phyloP scores from a whole-genome alignment of 495 filamentous ascomycete genomes.

The Aspergillus ostianus region DNA sequence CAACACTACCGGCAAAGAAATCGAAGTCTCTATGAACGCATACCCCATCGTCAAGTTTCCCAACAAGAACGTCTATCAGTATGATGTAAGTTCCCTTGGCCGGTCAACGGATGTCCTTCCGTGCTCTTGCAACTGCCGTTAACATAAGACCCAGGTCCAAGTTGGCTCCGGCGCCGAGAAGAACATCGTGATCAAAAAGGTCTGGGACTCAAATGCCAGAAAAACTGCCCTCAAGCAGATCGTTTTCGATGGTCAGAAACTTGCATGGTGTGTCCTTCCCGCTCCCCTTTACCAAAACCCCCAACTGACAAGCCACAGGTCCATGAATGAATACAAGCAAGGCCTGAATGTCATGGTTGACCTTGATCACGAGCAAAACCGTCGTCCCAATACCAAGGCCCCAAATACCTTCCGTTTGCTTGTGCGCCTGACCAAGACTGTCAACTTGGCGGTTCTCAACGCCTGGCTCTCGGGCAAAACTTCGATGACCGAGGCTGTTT shows the following conservation, averaged over 20 bases:
- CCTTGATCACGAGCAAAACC: conserved; percentile 59
- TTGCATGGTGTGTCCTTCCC: conserved; percentile 64
- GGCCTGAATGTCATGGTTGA: conserved; percentile 56
- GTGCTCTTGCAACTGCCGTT: conserved; percentile 6
- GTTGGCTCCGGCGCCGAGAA: conserved; percentile 62
- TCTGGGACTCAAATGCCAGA: conserved; percentile 66
- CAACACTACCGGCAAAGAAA: conserved; percentile 55
- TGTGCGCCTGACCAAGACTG: conserved; percentile 54
- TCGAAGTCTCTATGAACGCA: conserved; percentile 68
- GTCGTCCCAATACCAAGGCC: conserved; percentile 23
- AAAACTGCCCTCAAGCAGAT: conserved; percentile 54
- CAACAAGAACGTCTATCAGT: conserved; percentile 65
- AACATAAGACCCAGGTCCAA: conserved; percentile 47
- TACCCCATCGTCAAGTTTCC: conserved; percentile 61
- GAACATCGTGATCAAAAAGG: conserved; percentile 61
- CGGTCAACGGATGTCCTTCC: neutral
- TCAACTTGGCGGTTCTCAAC: conserved; percentile 63
- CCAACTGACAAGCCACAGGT: conserved; percentile 28
- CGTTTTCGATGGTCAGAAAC: conserved; percentile 75
- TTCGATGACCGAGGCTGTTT: conserved; percentile 58
- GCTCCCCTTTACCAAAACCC: neutral
- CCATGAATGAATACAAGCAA: conserved; percentile 29
- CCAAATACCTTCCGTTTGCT: conserved; percentile 54
- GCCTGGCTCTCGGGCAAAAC: conserved; percentile 61
- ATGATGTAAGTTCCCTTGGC: conserved; percentile 65